Percentiles rank a stretch among this genome's conserved stretches.
Evolutionary conservation across 495 filamentous ascomycete species (phyloP).

Genomic region (Bacidia gigantensis): DNA sequence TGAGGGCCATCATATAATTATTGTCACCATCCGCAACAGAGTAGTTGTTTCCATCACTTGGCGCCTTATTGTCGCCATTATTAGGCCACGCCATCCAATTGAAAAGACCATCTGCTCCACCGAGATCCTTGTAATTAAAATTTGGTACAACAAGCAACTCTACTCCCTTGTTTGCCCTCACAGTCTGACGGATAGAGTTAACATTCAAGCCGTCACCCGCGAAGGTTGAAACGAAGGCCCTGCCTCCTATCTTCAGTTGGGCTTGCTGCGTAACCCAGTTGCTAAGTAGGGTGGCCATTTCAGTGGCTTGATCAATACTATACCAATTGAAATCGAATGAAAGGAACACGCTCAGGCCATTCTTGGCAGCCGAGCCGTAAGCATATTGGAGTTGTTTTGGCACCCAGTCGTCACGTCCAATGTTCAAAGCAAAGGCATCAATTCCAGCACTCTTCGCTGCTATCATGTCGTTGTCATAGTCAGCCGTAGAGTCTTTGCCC

Average conservation of each 20-base stretch:
- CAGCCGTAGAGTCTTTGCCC: conserved; percentile 13
- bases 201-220: conserved; percentile 15
- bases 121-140: conserved; percentile 19
- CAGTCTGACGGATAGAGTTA: conserved; percentile 38
- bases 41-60: conserved; percentile 9
- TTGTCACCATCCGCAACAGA: conserved; percentile 42
- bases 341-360: conserved; percentile 50
- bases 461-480: conserved; percentile 48
- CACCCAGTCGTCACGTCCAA: conserved; percentile 41
- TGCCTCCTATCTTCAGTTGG: conserved; percentile 24
- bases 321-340: conserved; percentile 56
- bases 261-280: background rate
- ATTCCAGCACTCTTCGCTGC: conserved; percentile 48
- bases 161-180: conserved; percentile 20
- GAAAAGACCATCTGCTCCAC: conserved; percentile 12
- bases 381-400: conserved; percentile 40
- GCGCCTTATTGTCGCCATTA: conserved; percentile 24
- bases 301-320: conserved; percentile 1
- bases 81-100: conserved; percentile 63
- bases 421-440: conserved; percentile 61
- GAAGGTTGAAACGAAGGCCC: conserved; percentile 59
- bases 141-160: conserved; percentile 44
- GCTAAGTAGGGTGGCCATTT: background rate
- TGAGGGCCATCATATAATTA: conserved; percentile 35
- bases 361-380: conserved; percentile 42